phyloP scores from a whole-genome alignment of 192 early-diverging fungal species.

The Coemansia sp. region DNA sequence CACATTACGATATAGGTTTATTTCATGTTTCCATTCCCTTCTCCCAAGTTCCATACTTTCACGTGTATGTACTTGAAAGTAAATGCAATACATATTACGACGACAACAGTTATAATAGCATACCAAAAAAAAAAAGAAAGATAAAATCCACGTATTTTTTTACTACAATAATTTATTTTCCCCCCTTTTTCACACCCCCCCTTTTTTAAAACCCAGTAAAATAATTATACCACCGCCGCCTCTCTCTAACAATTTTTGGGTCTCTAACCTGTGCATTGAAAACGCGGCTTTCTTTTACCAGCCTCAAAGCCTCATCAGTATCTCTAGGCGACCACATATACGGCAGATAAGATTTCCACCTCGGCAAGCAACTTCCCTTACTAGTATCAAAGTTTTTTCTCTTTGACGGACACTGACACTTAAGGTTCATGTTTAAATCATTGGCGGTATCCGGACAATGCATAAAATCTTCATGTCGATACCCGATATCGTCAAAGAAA shows the following conservation, averaged over 20 bases:
- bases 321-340: slow-evolving; percentile 22
- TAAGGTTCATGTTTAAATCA: slow-evolving; percentile 10
- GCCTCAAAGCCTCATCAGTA: slow-evolving; percentile 28
- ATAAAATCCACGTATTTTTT: neutral
- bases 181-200: no score
- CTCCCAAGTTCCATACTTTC: neutral
- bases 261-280: slow-evolving; percentile 5
- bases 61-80: neutral
- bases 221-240: slow-evolving; percentile 44
- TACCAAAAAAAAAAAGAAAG: neutral
- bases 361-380: slow-evolving; percentile 37
- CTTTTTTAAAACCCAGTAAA: slow-evolving; percentile 21
- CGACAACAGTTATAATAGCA: no score
- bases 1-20: neutral
- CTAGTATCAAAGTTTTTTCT: slow-evolving; percentile 33
- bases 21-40: neutral
- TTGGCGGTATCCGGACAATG: slow-evolving; percentile 29
- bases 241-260: slow-evolving; percentile 23
- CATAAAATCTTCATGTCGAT: slow-evolving; percentile 52
- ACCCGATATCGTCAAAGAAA: slow-evolving; percentile 77
- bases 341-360: slow-evolving; percentile 31
- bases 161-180: neutral
- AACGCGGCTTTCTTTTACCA: slow-evolving; percentile 15
- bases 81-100: neutral
- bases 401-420: slow-evolving; percentile 41